phyloP scores from a whole-genome alignment of 2,329 filamentous ascomycete genomes.

The Claviceps digitariae region DNA sequence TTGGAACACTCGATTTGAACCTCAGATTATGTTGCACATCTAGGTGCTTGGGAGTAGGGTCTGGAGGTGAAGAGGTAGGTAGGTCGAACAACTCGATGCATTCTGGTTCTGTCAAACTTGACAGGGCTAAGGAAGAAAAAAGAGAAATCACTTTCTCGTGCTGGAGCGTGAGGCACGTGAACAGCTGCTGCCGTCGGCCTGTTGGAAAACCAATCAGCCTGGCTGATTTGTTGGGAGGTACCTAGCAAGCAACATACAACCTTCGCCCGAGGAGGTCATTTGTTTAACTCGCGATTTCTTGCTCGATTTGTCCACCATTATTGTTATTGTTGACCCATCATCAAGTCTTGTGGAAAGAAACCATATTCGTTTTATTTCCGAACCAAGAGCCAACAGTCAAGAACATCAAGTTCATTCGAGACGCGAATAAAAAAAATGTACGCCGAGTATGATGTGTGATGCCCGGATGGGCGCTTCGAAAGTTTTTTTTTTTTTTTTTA shows the following conservation, averaged over 20 bases:
- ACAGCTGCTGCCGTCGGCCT: neutral
- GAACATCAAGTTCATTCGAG: neutral
- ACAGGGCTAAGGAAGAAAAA: neutral
- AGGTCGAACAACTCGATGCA: too few species aligned
- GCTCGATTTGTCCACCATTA: neutral
- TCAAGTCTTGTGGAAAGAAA: neutral
- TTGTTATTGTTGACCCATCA: neutral
- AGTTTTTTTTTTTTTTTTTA: neutral
- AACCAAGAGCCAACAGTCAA: neutral
- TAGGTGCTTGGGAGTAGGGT: too few species aligned
- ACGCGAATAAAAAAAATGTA: conserved; percentile 12
- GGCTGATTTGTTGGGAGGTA: neutral
- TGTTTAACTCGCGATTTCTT: neutral
- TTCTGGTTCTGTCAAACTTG: too few species aligned
- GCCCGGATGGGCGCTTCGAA: neutral
- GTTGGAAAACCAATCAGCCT: conserved; percentile 1
- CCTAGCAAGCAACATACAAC: neutral
- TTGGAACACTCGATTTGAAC: neutral
- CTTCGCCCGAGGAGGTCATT: neutral
- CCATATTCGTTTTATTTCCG: too few species aligned
- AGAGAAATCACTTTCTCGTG: neutral
- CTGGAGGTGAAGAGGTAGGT: too few species aligned
- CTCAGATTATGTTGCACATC: neutral
- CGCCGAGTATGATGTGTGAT: conserved; percentile 16
- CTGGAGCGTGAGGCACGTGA: conserved; percentile 1